Evolutionary conservation across 306 rosid species (phyloP).

Genomic region (Vigna mungo): DNA sequence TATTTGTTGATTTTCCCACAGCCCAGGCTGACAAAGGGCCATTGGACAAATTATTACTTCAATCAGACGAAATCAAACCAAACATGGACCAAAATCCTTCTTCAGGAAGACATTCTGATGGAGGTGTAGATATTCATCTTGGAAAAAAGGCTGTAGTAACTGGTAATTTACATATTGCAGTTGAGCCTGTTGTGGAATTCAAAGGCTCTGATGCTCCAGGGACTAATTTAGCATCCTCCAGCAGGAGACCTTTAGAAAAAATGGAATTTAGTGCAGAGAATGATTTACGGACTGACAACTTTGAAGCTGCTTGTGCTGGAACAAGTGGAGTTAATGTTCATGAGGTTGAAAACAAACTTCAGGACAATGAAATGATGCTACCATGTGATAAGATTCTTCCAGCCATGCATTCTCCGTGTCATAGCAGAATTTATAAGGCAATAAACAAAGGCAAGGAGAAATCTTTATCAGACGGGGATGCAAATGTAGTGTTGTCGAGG

Average conservation of each 20-base stretch:
- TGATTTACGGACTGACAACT: slow-evolving; percentile 51
- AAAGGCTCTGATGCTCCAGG: slow-evolving; percentile 45
- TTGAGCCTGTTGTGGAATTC: slow-evolving; percentile 39
- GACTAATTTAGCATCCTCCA: slow-evolving; percentile 43
- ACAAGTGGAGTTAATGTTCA: slow-evolving; percentile 38
- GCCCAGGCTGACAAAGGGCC: slow-evolving; percentile 47
- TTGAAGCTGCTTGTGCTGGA: slow-evolving; percentile 46
- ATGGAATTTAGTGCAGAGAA: slow-evolving; percentile 74
- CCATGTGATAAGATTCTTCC: slow-evolving; percentile 42
- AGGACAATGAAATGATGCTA: slow-evolving; percentile 46
- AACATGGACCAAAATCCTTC: slow-evolving; percentile 47
- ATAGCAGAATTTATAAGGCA: slow-evolving; percentile 47
- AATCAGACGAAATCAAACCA: slow-evolving; percentile 52
- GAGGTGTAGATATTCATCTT: slow-evolving; percentile 42
- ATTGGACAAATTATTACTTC: slow-evolving; percentile 40
- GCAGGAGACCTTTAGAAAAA: slow-evolving; percentile 48
- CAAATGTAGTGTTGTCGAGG: slow-evolving; percentile 51
- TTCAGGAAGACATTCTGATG: slow-evolving; percentile 32
- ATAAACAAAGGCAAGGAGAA: slow-evolving; percentile 78
- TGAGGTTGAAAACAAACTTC: slow-evolving; percentile 45
- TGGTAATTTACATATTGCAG: slow-evolving; percentile 38
- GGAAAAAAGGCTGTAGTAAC: slow-evolving; percentile 42
- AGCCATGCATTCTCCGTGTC: slow-evolving; percentile 54
- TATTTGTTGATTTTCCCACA: slow-evolving; percentile 44
- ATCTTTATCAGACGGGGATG: slow-evolving; percentile 61